Base-by-base conservation (phyloP, 2,329 filamentous ascomycete genomes). In the Chlorencoelia australis region DNA sequence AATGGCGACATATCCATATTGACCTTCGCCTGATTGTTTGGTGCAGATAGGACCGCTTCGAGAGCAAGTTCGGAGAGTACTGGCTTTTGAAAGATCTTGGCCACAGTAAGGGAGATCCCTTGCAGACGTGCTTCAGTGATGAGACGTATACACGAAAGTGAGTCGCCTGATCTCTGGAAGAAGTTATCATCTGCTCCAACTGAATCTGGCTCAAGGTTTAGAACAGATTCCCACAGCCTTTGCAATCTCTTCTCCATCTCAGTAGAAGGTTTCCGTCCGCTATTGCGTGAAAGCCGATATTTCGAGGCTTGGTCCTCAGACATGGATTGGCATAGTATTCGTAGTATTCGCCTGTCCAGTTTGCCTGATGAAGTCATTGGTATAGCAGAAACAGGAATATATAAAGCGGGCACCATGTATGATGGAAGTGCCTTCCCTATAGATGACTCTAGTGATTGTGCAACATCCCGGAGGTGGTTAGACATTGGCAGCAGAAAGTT, bases 31-130 rank as follows among this genome's bases (percentile, higher is more conserved):
- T 24, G 16, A 8, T 8, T 25, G n/a, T 15, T 22, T 15, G 35
- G n/a, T n/a, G n/a, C n/a, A n/a, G n/a, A n/a, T n/a, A n/a, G n/a
- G n/a, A n/a, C n/a, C n/a, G n/a, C n/a, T n/a, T n/a, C n/a, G n/a
- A n/a, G n/a, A n/a, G 42, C 44, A 64, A 71, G 68, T 0, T 54
- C 60, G 0, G 62, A 53, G 1, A 67, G 50, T 3, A 52, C 59
- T 16, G 62, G 60, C 37, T 62, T 52, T 6, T 44, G 36, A 46
- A 68, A 67, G n/a, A 66, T 57, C 30, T 63, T 56, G 4, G 56
- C 54, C 2, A 68, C 65, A 0, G 56, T 58, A 2, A 67, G 42
- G 6, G 46, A 45, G 8, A 61, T 39, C 2, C 59, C 58, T 13
- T 36, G 16, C n/a, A 26, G 19, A 26, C 48, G 38, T 16, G 45